Evolutionary conservation across 176 grass and related monocot species (phyloP).

Genomic region (Triticum dicoccoides): DNA sequence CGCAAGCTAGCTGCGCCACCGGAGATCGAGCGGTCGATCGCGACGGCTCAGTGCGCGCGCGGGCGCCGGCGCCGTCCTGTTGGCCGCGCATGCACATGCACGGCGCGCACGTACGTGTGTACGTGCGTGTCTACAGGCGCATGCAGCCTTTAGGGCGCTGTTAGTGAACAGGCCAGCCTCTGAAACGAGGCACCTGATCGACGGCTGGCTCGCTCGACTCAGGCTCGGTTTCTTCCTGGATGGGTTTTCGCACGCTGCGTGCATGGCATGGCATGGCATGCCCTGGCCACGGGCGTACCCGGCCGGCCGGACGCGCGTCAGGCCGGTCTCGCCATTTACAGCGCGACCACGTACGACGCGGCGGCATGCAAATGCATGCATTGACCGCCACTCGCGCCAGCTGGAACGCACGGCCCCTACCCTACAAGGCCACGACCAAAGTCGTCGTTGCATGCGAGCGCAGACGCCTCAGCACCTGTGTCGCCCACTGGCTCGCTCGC

Average conservation of each 20-base stretch:
- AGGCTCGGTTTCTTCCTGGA: neutral
- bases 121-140: neutral
- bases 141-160: neutral
- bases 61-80: neutral
- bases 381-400: slow-evolving; percentile 9
- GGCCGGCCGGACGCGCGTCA: slow-evolving; percentile 4
- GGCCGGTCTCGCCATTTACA: slow-evolving; percentile 27
- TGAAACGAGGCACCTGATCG: slow-evolving; percentile 1
- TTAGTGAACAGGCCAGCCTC: neutral
- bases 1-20: neutral
- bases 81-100: neutral
- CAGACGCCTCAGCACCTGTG: slow-evolving; percentile 6
- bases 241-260: neutral
- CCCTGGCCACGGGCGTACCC: no score
- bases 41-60: neutral
- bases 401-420: neutral
- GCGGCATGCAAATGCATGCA: neutral
- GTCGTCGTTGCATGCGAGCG: no score
- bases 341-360: neutral
- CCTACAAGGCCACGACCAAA: no score
- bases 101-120: neutral
- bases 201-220: neutral
- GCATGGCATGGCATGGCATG: neutral
- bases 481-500: neutral
- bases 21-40: neutral